Conservation (phyloP, 2,329 filamentous ascomycete genomes). For the Pleoardoris graminearum region DNA sequence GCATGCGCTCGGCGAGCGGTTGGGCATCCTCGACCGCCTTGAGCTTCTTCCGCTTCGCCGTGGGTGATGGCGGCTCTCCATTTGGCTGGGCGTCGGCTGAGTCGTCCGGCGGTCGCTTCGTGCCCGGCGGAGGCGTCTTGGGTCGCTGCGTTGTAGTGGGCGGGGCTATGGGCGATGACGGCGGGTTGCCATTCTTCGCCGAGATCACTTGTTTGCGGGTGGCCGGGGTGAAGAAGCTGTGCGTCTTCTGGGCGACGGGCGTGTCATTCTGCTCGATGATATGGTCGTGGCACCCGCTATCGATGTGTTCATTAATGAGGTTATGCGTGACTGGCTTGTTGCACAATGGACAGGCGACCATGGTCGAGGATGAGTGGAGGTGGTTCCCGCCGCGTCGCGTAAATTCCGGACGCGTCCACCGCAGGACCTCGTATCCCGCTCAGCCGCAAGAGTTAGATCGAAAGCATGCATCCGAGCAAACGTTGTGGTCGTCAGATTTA, state of each 20-base stretch:
- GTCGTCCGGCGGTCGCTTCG: constrained; percentile 33
- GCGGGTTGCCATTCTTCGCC: constrained; percentile 25
- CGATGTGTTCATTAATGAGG: constrained; percentile 88
- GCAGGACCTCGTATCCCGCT: too few species aligned
- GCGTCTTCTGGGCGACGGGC: constrained; percentile 42
- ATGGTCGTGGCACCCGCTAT: constrained; percentile 75
- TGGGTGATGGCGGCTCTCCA: constrained; percentile 40
- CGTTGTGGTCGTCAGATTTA: too few species aligned
- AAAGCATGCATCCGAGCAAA: too few species aligned
- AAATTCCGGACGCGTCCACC: too few species aligned
- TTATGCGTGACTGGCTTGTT: constrained; percentile 69
- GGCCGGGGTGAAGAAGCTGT: constrained; percentile 60
- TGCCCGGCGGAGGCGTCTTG: constrained; percentile 31
- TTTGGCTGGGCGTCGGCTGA: constrained; percentile 17
- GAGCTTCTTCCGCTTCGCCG: constrained; percentile 60
- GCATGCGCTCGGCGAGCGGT: constrained; percentile 91
- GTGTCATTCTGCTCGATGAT: constrained; percentile 58
- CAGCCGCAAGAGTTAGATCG: too few species aligned
- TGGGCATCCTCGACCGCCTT: constrained; percentile 69
- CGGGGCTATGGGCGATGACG: constrained; percentile 24
- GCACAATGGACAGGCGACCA: constrained; percentile 83
- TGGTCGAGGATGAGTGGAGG: constrained; percentile 24
- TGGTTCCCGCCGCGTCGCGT: constrained; percentile 24
- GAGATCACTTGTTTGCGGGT: constrained; percentile 43
- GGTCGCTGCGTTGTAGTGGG: constrained; percentile 18